A percentile compares a stretch with the other conserved stretches of the same genome.
These are phyloP conservation scores for Fonsecaea monophora DNA, from an alignment of 2,329 filamentous ascomycete species.

Conservation along the genomic window DNA sequence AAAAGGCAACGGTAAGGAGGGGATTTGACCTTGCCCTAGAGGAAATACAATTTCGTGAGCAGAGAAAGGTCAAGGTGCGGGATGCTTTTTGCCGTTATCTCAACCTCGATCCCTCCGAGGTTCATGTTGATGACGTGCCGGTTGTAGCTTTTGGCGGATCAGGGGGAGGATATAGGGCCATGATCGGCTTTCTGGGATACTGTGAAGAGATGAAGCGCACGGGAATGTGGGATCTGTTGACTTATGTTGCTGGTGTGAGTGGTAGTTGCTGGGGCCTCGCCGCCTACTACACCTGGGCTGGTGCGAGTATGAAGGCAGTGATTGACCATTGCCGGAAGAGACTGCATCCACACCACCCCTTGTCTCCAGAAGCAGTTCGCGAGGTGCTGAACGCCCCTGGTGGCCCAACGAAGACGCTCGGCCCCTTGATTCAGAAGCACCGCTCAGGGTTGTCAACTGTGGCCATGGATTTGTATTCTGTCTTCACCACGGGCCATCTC, in stretches of 20 bases:
- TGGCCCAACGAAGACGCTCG: constrained; percentile 26
- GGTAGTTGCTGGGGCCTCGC: constrained; percentile 30
- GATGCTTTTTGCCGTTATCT: constrained; percentile 30
- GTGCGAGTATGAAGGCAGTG: constrained; percentile 26
- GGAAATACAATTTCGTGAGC: constrained; percentile 20
- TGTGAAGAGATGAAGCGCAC: constrained; percentile 27
- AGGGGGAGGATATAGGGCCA: constrained; percentile 30
- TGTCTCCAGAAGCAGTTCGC: constrained; percentile 29
- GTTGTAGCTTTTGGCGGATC: constrained; percentile 29
- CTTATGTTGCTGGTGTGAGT: constrained; percentile 28
- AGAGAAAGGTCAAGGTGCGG: constrained; percentile 18
- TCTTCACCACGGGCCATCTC: constrained; percentile 31
- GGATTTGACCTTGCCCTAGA: constrained; percentile 22
- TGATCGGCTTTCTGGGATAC: constrained; percentile 31
- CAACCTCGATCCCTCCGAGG: constrained; percentile 22
- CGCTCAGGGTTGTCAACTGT: constrained; percentile 26
- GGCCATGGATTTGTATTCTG: constrained; percentile 33
- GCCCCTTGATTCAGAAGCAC: constrained; percentile 30
- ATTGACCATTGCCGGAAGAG: constrained; percentile 29
- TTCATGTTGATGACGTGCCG: constrained; percentile 30
- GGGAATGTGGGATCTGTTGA: constrained; percentile 31
- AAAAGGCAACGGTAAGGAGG: constrained; percentile 20
- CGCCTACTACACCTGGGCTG: constrained; percentile 33
- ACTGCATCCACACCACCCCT: constrained; percentile 27
- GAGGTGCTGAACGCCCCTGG: constrained; percentile 27